Evolutionary conservation across 495 filamentous ascomycete species (phyloP), one percentile per base, ranked within the genome.

Genomic region (Rhypophila decipiens): DNA sequence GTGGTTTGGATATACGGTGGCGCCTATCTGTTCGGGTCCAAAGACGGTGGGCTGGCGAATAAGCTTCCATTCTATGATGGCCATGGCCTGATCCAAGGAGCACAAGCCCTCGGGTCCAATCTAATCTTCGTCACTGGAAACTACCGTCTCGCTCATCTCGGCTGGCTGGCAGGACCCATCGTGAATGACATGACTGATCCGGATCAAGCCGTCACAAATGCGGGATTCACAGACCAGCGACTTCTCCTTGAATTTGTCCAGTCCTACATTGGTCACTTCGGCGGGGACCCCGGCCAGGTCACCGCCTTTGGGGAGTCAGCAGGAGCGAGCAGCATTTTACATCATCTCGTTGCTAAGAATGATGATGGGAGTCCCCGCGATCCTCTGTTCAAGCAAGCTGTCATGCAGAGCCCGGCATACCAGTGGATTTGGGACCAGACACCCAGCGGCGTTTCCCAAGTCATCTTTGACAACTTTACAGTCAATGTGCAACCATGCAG

Each of bases 301-400:
- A 88, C 86, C 0, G 75, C 86, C 1, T 75, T 81, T 65, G 86
- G 86, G 12, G 77, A 86, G 50, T 83, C 78, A 10, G 83, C 85
- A 0, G 86, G 85, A 1, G 85, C 72, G 1, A 78, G 78, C 3
- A 76, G 51, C 1, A 76, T 85, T 46, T 66, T 86, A 61, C 82
- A 86, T 52, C 84, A 86, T 49, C 70, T 86, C 43, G 83, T 79
- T 2, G 75, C 77, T 0, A n/a, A n/a, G n/a, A n/a, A n/a, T n/a
- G n/a, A n/a, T n/a, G 71, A 74, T 46, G 77, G 78, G 22, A 74
- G 75, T 2, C 62, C 60, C 13, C 65, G 71, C 10, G 61, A 74
- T 42, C 75, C 74, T 0, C 55, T 75, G 1, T 78, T 78, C 55
- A 56, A 51, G 2, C 62, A 60, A 44, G 73, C 66, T 23, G 68